Conservation (phyloP, 495 filamentous ascomycete genomes). For the Xylaria castorea region DNA sequence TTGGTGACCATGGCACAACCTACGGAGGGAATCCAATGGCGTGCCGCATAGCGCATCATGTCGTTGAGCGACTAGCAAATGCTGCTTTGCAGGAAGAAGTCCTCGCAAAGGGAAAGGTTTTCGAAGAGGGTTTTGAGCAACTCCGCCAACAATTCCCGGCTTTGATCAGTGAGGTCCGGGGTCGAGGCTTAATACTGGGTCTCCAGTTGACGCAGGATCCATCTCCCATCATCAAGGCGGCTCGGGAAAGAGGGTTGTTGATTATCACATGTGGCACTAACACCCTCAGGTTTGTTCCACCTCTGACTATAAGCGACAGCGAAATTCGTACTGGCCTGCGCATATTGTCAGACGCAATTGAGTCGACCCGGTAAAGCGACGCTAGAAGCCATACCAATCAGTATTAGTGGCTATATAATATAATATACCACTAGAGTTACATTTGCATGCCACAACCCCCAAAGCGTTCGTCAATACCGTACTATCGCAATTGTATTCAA, state of each 20-base stretch:
- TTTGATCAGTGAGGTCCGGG: constrained; percentile 77
- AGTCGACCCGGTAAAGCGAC: constrained; percentile 36
- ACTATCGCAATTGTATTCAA: neutral
- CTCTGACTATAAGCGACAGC: constrained; percentile 74
- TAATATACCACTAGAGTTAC: neutral
- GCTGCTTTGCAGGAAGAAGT: constrained; percentile 69
- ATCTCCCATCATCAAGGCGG: constrained; percentile 75
- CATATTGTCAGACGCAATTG: constrained; percentile 80
- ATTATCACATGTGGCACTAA: constrained; percentile 92
- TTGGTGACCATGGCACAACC: constrained; percentile 95
- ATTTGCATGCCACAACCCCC: neutral
- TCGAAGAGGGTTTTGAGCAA: constrained; percentile 66
- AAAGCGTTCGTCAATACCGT: neutral
- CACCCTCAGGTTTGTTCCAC: constrained; percentile 85
- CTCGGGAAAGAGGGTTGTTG: constrained; percentile 85
- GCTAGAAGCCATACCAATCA: neutral
- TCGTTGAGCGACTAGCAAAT: constrained; percentile 75
- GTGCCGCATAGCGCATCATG: constrained; percentile 80
- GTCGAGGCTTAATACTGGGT: constrained; percentile 83
- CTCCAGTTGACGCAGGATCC: constrained; percentile 79
- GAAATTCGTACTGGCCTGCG: constrained; percentile 77
- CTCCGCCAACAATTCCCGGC: constrained; percentile 73
- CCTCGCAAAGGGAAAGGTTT: constrained; percentile 66
- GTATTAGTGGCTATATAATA: constrained; percentile 1
- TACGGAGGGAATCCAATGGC: constrained; percentile 96